Evolutionary conservation across 345 rosid species (phyloP), one percentile per base, ranked within the genome.

Genomic region (Eucalyptus sideroxylon): DNA sequence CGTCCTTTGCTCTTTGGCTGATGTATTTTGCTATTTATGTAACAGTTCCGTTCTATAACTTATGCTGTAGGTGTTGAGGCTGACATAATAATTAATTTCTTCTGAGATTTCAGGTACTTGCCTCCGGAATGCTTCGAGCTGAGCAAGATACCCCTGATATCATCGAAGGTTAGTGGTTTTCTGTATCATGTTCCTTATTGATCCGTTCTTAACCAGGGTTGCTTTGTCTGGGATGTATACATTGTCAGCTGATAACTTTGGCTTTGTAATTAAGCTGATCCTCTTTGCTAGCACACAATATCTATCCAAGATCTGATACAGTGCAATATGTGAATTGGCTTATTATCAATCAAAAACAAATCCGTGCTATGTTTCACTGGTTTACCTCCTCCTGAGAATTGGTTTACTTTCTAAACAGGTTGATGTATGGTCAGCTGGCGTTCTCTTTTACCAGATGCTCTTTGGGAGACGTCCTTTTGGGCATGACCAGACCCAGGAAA

Each of bases 71-170:
- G 40, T 59, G n/a, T 65, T 26, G 21, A 17, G 50, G 56, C 86
- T 50, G 56, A n/a, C 12, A 31, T 45, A 12, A 83, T 89, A 40
- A 34, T 62, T 14, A 60, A 45, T 77, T 37, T 62, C 81, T 69
- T 88, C 89, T 56, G 86, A 87, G 69, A 87, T 90, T 86, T 88
- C 91, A 96, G 99, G 99, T 98, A 98, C 91, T 92, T 98, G 92
- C 99, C 99, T 86, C 99, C 99, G 45, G 99, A 98, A 92, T 98
- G 99, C 93, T 98, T 98, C 88, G 99, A 98, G 93, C 96, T 98
- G 90, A 96, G 92, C 95, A 96, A 90, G 91, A 97, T 92, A 80
- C 99, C 99, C 90, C 93, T 98, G 86, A 98, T 98, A 95, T 98
- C 99, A 89, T 97, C 99, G 50, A 98, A 98, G 99, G 99, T 96